Percentiles rank a stretch among this genome's conserved stretches.
These are phyloP conservation scores for Tricladium varicosporioides DNA, from an alignment of 2,329 filamentous ascomycete species.

Conservation along the genomic window DNA sequence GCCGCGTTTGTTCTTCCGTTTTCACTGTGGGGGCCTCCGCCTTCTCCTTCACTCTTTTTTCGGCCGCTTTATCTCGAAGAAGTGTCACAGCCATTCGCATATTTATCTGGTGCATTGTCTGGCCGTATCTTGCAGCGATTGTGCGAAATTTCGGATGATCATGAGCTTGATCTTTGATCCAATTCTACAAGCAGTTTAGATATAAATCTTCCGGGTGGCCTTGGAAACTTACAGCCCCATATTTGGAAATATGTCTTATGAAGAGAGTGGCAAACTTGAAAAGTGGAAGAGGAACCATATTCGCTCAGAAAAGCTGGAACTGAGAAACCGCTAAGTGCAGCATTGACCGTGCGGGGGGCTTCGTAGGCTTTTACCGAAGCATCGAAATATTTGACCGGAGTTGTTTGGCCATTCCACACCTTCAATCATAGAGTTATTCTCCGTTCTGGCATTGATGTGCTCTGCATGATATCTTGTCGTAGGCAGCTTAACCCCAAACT, in stretches of 20 bases:
- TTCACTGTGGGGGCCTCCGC: constrained; percentile 64
- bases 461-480: neutral
- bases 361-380: neutral
- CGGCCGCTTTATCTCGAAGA: constrained; percentile 55
- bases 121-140: constrained; percentile 61
- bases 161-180: constrained; percentile 63
- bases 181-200: constrained; percentile 48
- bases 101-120: constrained; percentile 64
- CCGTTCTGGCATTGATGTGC: neutral
- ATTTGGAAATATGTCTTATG: constrained; percentile 65
- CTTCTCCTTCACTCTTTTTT: constrained; percentile 58
- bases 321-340: constrained; percentile 1
- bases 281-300: constrained; percentile 63
- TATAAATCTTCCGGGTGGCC: neutral
- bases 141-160: constrained; percentile 60
- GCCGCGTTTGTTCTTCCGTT: constrained; percentile 58
- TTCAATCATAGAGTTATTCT: neutral
- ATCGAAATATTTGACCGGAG: neutral
- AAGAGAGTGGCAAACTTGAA: constrained; percentile 67
- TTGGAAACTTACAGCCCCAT: constrained; percentile 57
- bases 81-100: constrained; percentile 62
- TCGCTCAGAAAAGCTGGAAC: constrained; percentile 3
- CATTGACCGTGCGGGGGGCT: neutral
- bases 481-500: neutral
- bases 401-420: neutral